Base-by-base conservation (phyloP, 2,329 filamentous ascomycete species). In the Graphilbum sp. region DNA sequence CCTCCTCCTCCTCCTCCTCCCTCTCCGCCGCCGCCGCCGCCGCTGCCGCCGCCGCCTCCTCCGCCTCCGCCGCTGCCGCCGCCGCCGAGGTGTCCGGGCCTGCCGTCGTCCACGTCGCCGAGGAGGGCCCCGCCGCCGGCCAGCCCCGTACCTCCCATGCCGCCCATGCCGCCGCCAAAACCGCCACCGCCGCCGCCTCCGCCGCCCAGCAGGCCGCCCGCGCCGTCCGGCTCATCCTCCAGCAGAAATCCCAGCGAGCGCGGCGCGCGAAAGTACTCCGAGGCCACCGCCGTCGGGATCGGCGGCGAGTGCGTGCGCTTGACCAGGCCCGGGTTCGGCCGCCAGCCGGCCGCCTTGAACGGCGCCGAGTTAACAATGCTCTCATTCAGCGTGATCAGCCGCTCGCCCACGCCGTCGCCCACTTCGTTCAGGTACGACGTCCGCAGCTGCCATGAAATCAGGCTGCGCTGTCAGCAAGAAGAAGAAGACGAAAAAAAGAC, bases 301-400 rank as follows among this genome's bases (percentile, higher is more conserved):
- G 83, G 82, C 17, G 83, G 84, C 3, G 83, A 90, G 56, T 92
- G 81, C 34, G 80, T 87, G 49, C 83, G 75, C 57, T 87, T 87
- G 54, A 81, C 75, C 46, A 85, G 76, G 16, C 77, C 70, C 10
- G 77, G 72, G 50, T 81, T 82, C 35, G 77, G 64, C 32, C 74
- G 71, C 83, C 83, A 90, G 46, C 83, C 84, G 43, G 82, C 80
- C 36, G 80, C 75, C 57, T 85, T 85, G 63, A 88, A 90, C 23
- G 81, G 76, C 3, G 78, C 74, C 21, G 82, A 81, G 53, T 85
- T 87, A 45, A 90, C 65, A 51, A 87, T 79, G 45, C 69, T 68
- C 51, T 85, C 76, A 56, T 88, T 83, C 43, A 92, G 70, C 30
- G 76, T 84, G 53, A 92, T 83, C 31, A 90, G 68, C 17, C 83